Evolutionary conservation across 176 grass and related monocot species (phyloP), one percentile per base, ranked within the genome.

Genomic region (Triticum monococcum): DNA sequence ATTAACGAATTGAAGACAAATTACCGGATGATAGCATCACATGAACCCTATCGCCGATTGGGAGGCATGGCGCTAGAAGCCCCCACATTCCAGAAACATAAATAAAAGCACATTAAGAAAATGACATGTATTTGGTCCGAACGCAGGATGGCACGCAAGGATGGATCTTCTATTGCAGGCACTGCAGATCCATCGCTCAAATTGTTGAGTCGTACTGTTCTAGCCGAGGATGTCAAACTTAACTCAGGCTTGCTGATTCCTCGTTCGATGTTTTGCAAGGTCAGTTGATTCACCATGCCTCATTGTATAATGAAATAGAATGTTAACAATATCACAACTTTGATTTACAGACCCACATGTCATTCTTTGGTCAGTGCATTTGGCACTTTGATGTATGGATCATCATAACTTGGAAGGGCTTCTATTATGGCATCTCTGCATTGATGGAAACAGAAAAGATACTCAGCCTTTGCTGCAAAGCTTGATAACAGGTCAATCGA

Each of bases 301-400:
- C 20, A 2, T 56, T 73, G 75, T 31, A 77, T 48, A 83, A 62
- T 14, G 37, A 8, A 17, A 24, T 17, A 13, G 0, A 30, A 22
- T 77, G 75, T 86, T 46, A 69, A 66, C 14, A 26, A 69, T 26
- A 4, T 69, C 61, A 81, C 10, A 82, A 68, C 46, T 77, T 17
- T 65, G 65, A 79, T 79, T 28, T 87, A 73, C 75, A 61, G 38
- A 40, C 24, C 24, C 64, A 57, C 24, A 87, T 0, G 31, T 94
- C 83, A 97, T 75, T 97, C 91, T 85, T 93, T 97, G 87, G 72
- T 93, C 89, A 97, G 76, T 24, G 93, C 92, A 68, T 75, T 98
- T 85, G 93, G 95, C 80, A 98, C 95, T 93, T 95, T 92, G 71
- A 98, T 89, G 68, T 92, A 95, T 73, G 95, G 91, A 68, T 93